phyloP scores from a whole-genome alignment of 2,329 filamentous ascomycete genomes.

The Epichloe sp. region DNA sequence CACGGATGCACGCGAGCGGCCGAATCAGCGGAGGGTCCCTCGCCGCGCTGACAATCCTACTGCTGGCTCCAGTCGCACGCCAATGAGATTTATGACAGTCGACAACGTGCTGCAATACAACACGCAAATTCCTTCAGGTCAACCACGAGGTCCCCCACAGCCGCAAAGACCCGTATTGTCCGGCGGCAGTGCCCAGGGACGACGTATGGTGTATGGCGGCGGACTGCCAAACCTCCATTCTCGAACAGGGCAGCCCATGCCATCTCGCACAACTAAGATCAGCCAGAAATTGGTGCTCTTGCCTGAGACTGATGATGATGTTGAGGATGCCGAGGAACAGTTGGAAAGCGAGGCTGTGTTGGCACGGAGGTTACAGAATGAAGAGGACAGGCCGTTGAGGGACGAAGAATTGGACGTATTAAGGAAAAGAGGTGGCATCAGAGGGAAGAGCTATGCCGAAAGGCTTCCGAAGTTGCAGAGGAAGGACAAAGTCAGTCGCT shows the following conservation, averaged over 20 bases:
- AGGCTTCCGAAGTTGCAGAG: conserved; percentile 77
- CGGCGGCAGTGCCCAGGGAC: conserved; percentile 6
- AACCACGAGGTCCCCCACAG: conserved; percentile 60
- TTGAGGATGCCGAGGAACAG: conserved; percentile 44
- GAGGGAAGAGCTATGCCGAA: conserved; percentile 86
- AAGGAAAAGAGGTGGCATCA: conserved; percentile 46
- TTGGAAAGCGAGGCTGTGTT: conserved; percentile 30
- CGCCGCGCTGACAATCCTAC: conserved; percentile 21
- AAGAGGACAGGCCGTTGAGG: conserved; percentile 50
- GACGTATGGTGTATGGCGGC: conserved; percentile 20
- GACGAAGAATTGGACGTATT: conserved; percentile 56
- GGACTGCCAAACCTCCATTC: conserved; percentile 28
- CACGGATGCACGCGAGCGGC: conserved; percentile 25
- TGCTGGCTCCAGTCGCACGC: conserved; percentile 20
- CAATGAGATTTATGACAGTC: conserved; percentile 72
- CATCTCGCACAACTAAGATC: conserved; percentile 80
- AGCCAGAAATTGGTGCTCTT: conserved; percentile 94
- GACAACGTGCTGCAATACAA: conserved; percentile 92
- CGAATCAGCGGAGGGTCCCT: conserved; percentile 18
- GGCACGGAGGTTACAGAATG: conserved; percentile 31
- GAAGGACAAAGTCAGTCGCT: conserved; percentile 72
- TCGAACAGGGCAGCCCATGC: conserved; percentile 47
- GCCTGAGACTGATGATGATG: conserved; percentile 61
- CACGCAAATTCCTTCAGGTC: conserved; percentile 88
- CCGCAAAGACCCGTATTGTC: conserved; percentile 20